Base-by-base conservation (phyloP, 495 filamentous ascomycete species). In the Xylaria palmicola region DNA sequence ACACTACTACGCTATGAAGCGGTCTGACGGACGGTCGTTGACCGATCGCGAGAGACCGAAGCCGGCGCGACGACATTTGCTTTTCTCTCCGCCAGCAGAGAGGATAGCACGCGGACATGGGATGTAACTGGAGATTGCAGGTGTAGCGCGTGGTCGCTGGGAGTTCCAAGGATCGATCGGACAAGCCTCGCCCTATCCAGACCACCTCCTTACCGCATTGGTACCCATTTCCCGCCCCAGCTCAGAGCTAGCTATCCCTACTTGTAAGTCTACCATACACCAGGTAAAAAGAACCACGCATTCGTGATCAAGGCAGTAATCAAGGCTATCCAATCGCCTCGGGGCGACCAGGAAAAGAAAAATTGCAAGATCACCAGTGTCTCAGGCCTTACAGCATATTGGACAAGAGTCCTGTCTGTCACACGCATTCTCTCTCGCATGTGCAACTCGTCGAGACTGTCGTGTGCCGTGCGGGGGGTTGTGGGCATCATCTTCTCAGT, bases 141-240 rank as follows among this genome's bases (percentile, higher is more conserved):
- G 29, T 5, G 41, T 19, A 44, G 41, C 17, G 27, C 19, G 40
- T 56, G 20, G 32, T 68, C 63, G 60, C 66, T 60, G 44, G 65
- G 62, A 64, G 59, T 64, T 63, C 63, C 65, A 53, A 29, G 12
- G 65, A 64, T 62, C 24, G 62, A 64, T 62, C 24, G 62, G 63
- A 52, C 39, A 63, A 64, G 59, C 50, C 63, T 62, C 41, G 41
- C 34, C 15, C 22, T 56, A 52, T 53, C 53, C 39, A 20, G 37
- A 30, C 37, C 37, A 26, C 43, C 53, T 56, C 27, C n/a, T 44
- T 56, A 32, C 37, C 53, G 27, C 44, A 44, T 56, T 19, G 6
- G 53, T 40, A 40, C 39, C 34, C 37, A 39, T 56, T 39, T 56
- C 34, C 53, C 39, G 51, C 24, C n/a, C 51, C 24, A 19, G 51